These are phyloP conservation scores for Pseudogymnoascus sp. DNA, from an alignment of 2,329 filamentous ascomycete genomes.

Conservation along the genomic window DNA sequence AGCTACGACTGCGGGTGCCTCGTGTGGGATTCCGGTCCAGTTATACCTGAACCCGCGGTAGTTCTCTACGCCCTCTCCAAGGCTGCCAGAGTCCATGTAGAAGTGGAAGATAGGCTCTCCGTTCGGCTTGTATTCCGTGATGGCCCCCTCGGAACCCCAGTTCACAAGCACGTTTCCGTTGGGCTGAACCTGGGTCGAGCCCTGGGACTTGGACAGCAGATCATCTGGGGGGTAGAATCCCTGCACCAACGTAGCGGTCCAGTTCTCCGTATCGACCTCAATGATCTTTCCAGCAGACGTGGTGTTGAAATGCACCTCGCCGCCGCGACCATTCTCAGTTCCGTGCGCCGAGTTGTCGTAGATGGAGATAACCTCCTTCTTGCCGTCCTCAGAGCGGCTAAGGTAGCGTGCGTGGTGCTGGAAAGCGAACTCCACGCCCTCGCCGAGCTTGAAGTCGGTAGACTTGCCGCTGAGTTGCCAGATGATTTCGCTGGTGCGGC, in stretches of 20 bases:
- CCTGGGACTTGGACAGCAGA: slow-evolving; percentile 21
- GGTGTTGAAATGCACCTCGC: slow-evolving; percentile 14
- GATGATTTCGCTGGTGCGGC: slow-evolving; percentile 38
- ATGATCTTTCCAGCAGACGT: slow-evolving; percentile 22
- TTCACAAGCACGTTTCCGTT: slow-evolving; percentile 22
- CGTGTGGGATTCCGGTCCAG: slow-evolving; percentile 33
- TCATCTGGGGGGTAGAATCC: slow-evolving; percentile 19
- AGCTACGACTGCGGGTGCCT: slow-evolving; percentile 32
- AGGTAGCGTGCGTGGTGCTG: slow-evolving; percentile 42
- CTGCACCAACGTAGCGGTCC: slow-evolving; percentile 17
- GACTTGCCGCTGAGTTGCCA: slow-evolving; percentile 41
- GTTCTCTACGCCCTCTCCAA: slow-evolving; percentile 28
- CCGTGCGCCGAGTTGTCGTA: slow-evolving; percentile 22
- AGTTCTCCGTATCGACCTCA: slow-evolving; percentile 17
- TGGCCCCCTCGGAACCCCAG: slow-evolving; percentile 20
- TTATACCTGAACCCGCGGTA: slow-evolving; percentile 35
- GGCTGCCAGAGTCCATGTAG: slow-evolving; percentile 30
- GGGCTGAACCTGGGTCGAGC: slow-evolving; percentile 20
- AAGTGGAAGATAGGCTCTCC: slow-evolving; percentile 33
- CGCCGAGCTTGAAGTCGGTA: slow-evolving; percentile 36
- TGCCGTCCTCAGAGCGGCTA: slow-evolving; percentile 20
- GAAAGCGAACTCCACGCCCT: slow-evolving; percentile 41
- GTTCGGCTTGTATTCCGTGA: slow-evolving; percentile 24
- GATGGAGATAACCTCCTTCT: slow-evolving; percentile 18
- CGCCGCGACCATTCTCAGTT: slow-evolving; percentile 13